Percentiles rank a stretch among this genome's conserved stretches.
These are phyloP conservation scores for Betula pendula DNA, from an alignment of 306 rosid genomes.

Conservation along the genomic window DNA sequence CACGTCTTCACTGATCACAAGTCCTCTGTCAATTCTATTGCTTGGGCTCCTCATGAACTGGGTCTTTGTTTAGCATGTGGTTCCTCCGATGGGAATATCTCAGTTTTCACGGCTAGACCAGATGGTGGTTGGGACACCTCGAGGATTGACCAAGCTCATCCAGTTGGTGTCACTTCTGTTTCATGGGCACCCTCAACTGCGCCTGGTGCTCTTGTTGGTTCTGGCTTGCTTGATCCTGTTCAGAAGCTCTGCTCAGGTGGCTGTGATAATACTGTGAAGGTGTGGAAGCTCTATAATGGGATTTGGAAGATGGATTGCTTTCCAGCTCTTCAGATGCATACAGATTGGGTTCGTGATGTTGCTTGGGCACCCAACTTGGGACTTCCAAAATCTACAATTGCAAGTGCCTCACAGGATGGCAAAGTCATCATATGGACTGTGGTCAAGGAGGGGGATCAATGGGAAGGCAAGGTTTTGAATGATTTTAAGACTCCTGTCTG, in stretches of 20 bases:
- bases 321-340: slow-evolving; percentile 82
- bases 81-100: slow-evolving; percentile 85
- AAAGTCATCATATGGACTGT: slow-evolving; percentile 82
- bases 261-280: slow-evolving; percentile 81
- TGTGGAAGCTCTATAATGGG: slow-evolving; percentile 77
- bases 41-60: slow-evolving; percentile 95
- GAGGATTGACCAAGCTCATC: slow-evolving; percentile 76
- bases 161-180: slow-evolving; percentile 85
- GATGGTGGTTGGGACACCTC: slow-evolving; percentile 84
- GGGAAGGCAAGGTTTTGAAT: slow-evolving; percentile 78
- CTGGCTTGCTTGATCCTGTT: slow-evolving; percentile 77
- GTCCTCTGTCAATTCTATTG: slow-evolving; percentile 74
- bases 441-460: slow-evolving; percentile 80
- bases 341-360: slow-evolving; percentile 86
- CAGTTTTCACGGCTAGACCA: slow-evolving; percentile 66
- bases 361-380: slow-evolving; percentile 96
- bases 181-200: slow-evolving; percentile 91
- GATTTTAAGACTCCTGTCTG: slow-evolving; percentile 81
- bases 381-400: slow-evolving; percentile 79
- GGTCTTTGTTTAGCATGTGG: slow-evolving; percentile 86
- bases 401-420: slow-evolving; percentile 84
- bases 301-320: slow-evolving; percentile 90
- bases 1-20: slow-evolving; percentile 72
- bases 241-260: slow-evolving; percentile 89
- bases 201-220: slow-evolving; percentile 75